Conservation (phyloP, 2,329 filamentous ascomycete genomes). For the Zopfia rhizophila region DNA sequence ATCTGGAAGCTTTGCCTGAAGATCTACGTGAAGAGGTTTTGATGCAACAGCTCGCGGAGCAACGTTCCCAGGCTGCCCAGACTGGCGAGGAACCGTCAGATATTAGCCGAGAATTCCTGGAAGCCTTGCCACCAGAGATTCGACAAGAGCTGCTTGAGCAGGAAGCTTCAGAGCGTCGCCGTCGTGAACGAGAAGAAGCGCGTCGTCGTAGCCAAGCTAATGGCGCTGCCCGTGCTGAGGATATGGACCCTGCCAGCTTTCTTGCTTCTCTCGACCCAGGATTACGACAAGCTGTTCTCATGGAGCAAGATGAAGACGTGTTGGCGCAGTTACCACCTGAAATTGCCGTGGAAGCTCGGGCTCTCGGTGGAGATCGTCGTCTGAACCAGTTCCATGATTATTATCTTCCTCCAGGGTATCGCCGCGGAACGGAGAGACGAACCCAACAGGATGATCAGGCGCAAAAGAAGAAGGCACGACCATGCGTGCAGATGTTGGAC, state of each 20-base stretch:
- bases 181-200: slow-evolving; percentile 84
- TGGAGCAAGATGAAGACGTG: slow-evolving; percentile 91
- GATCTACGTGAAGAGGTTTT: slow-evolving; percentile 97
- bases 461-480: slow-evolving; percentile 74
- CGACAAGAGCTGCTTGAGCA: slow-evolving; percentile 90
- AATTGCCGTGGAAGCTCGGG: slow-evolving; percentile 85
- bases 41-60: slow-evolving; percentile 85
- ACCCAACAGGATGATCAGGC: slow-evolving; percentile 56
- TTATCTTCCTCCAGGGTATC: slow-evolving; percentile 36
- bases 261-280: slow-evolving; percentile 87
- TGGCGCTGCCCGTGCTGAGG: slow-evolving; percentile 68
- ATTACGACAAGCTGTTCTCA: slow-evolving; percentile 84
- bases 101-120: slow-evolving; percentile 92
- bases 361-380: slow-evolving; percentile 67
- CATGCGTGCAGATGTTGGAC: slow-evolving; percentile 95
- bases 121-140: slow-evolving; percentile 90
- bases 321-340: slow-evolving; percentile 86
- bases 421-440: slow-evolving; percentile 45
- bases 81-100: slow-evolving; percentile 80
- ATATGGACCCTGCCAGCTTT: slow-evolving; percentile 95
- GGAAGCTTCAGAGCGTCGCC: slow-evolving; percentile 87
- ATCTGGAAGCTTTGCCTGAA: slow-evolving; percentile 95
- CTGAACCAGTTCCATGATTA: slow-evolving; percentile 62
- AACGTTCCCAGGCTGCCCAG: slow-evolving; percentile 69
- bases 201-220: slow-evolving; percentile 71